Evolutionary conservation across 108 stramenopile genomes (phyloP).

Genomic region (Fistulifera pelliculosa): DNA sequence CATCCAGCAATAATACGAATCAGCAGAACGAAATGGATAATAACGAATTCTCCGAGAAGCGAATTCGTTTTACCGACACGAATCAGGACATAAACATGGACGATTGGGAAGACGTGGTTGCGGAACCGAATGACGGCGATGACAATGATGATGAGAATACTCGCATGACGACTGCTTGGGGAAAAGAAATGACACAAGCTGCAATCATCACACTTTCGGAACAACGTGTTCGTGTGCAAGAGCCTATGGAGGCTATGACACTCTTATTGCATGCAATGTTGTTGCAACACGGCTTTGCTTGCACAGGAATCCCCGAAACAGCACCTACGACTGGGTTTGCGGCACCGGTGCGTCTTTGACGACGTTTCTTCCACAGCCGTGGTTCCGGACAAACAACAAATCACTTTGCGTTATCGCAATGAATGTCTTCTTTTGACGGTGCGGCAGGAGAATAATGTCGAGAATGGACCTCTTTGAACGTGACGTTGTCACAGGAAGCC

Average conservation of each 20-base stretch:
- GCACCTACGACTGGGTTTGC: conserved; percentile 5
- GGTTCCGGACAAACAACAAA: conserved; percentile 32
- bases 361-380: conserved; percentile 38
- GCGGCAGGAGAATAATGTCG: neutral
- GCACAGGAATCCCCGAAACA: conserved; percentile 51
- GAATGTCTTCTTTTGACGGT: conserved; percentile 24
- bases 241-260: conserved; percentile 55
- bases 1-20: neutral
- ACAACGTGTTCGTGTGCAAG: conserved; percentile 22
- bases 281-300: conserved; percentile 37
- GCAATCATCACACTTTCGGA: conserved; percentile 39
- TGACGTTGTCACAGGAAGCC: neutral
- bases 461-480: neutral
- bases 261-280: conserved; percentile 56
- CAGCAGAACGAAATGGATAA: neutral
- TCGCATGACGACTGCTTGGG: conserved; percentile 7
- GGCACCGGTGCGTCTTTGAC: conserved; percentile 48
- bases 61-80: neutral
- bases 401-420: conserved; percentile 44
- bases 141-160: conserved; percentile 8
- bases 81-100: conserved; percentile 14
- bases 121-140: conserved; percentile 14
- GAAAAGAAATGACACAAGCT: conserved; percentile 31
- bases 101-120: conserved; percentile 39
- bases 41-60: neutral